These are phyloP conservation scores for Raphanus sativus DNA, from an alignment of 345 rosid species.

Conservation along the genomic window DNA sequence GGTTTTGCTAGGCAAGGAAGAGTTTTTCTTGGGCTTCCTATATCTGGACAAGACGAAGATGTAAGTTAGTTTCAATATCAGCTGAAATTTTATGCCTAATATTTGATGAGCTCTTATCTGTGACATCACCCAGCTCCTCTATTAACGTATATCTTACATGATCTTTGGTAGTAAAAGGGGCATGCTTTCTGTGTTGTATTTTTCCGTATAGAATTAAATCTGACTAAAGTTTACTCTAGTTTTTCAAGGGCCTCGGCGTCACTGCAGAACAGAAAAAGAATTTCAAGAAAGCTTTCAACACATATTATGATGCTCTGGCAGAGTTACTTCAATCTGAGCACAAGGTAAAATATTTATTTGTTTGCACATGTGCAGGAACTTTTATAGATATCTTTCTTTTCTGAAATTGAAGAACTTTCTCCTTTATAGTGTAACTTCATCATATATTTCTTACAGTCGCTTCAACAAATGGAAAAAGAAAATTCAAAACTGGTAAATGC, in stretches of 20 bases:
- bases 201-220: neutral
- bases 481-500: slow-evolving; percentile 87
- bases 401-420: slow-evolving; percentile 18
- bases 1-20: slow-evolving; percentile 99
- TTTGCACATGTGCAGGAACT: slow-evolving; percentile 7
- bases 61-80: slow-evolving; percentile 41
- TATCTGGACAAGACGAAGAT: slow-evolving; percentile 92
- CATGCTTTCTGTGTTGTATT: neutral
- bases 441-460: slow-evolving; percentile 43
- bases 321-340: slow-evolving; percentile 94
- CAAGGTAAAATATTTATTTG: slow-evolving; percentile 52
- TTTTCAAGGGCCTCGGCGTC: slow-evolving; percentile 72
- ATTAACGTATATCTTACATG: neutral
- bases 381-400: slow-evolving; percentile 10
- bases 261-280: slow-evolving; percentile 87
- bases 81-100: slow-evolving; percentile 1
- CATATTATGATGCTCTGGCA: slow-evolving; percentile 75
- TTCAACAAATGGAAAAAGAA: slow-evolving; percentile 97
- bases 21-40: slow-evolving; percentile 85
- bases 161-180: neutral
- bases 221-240: slow-evolving; percentile 55
- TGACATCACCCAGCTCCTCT: neutral
- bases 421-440: neutral
- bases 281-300: slow-evolving; percentile 71
- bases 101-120: slow-evolving; percentile 4